Evolutionary conservation across 2,329 filamentous ascomycete genomes (phyloP), one percentile per base, ranked within the genome.

Genomic region (Colletotrichum melonis): DNA sequence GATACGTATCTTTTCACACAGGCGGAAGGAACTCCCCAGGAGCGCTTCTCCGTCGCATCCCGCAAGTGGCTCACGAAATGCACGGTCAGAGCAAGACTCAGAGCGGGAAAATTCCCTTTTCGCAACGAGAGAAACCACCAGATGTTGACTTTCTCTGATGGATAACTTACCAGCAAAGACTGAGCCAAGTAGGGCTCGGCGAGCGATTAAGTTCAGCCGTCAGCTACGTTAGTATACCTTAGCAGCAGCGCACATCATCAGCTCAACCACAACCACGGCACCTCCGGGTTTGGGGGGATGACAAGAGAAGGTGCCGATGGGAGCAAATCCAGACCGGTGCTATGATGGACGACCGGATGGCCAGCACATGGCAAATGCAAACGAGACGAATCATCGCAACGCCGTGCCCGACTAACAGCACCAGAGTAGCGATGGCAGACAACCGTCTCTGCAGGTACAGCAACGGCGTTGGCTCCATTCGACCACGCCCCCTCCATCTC

Each of bases 341-440:
- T 55, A 59, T 19, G 64, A 63, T 57, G 54, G 49, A 56, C 38
- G 54, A 72, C 65, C 67, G 56, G 70, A 73, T 46, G 70, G 55
- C 66, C 30, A 65, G 46, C 70, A 60, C 70, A 70, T 70, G 70
- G 66, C 66, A 73, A 16, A 14, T 60, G 46, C 11, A 38, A 49
- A 64, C 70, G 66, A 70, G 69, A 69, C 69, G 69, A 72, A 72
- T 72, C 67, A 64, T 69, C 69, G n/a, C 69, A 38, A 54, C 63
- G 35, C 38, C 60, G 35, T 19, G 49, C 52, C 38, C 42, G 60
- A 49, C 46, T 56, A 42, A 64, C 62, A 56, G 26, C 52, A 32
- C 16, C 46, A 28, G 68, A 54, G 49, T 57, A 54, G 38, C 64
- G 35, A 38, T 57, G 58, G 28, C 58, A 26, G 30, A 38, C 58